Conservation (phyloP, 2,329 filamentous ascomycete genomes). For the Fusarium coicis region DNA sequence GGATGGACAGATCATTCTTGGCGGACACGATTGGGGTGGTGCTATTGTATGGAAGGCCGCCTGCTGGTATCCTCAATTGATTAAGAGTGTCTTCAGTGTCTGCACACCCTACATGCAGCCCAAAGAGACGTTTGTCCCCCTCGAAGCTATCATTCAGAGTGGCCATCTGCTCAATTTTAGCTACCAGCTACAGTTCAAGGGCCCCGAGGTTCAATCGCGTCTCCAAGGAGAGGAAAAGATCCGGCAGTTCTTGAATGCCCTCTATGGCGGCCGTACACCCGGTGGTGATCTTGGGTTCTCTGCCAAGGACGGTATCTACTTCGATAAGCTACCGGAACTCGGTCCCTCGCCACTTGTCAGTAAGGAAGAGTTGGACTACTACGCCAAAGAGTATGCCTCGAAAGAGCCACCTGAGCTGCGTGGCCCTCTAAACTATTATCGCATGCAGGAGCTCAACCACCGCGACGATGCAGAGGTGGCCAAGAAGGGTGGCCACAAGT, state of each 20-base stretch:
- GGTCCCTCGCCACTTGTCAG: slow-evolving; percentile 68
- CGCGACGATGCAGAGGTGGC: slow-evolving; percentile 76
- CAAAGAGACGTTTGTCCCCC: slow-evolving; percentile 59
- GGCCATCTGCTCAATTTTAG: slow-evolving; percentile 73
- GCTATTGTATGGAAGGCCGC: slow-evolving; percentile 78
- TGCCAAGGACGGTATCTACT: slow-evolving; percentile 68
- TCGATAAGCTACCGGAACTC: slow-evolving; percentile 71
- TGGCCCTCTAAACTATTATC: slow-evolving; percentile 91
- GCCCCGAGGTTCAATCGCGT: slow-evolving; percentile 70
- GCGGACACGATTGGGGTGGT: slow-evolving; percentile 95
- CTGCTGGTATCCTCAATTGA: slow-evolving; percentile 76
- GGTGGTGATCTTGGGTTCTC: slow-evolving; percentile 68
- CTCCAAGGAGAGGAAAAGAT: slow-evolving; percentile 71
- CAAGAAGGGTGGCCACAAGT: slow-evolving; percentile 62
- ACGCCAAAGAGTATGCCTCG: slow-evolving; percentile 75
- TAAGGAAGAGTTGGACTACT: slow-evolving; percentile 79
- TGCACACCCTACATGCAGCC: slow-evolving; percentile 80
- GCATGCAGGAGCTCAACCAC: slow-evolving; percentile 76
- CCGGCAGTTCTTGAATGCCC: slow-evolving; percentile 73
- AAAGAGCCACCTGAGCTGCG: slow-evolving; percentile 70
- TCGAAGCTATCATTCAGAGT: slow-evolving; percentile 68
- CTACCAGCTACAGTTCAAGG: slow-evolving; percentile 86
- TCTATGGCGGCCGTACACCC: slow-evolving; percentile 74
- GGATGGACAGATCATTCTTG: slow-evolving; percentile 74
- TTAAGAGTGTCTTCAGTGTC: slow-evolving; percentile 80